A percentile compares a stretch with the other conserved stretches of the same genome.
Conservation (phyloP, 2,329 filamentous ascomycete species). For the Fusarium concolor region DNA sequence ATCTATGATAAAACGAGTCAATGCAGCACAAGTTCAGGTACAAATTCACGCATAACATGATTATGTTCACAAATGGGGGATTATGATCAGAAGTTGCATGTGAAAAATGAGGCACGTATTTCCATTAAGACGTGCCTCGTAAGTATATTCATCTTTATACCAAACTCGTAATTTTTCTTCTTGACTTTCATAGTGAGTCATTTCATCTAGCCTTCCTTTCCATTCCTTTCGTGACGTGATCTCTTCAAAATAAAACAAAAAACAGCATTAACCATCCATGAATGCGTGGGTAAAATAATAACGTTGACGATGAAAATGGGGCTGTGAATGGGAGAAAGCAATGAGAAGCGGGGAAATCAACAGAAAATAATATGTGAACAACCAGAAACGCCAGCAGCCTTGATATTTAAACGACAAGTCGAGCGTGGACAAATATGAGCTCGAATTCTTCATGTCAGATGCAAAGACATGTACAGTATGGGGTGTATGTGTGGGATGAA, state of each 20-base stretch:
- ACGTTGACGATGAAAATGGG: conserved; percentile 14
- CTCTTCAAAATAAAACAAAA: conserved; percentile 31
- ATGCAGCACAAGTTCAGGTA: conserved; percentile 4
- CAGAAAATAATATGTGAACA: conserved; percentile 31
- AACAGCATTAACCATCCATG: conserved; percentile 28
- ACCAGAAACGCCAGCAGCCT: conserved; percentile 43
- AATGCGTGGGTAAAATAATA: conserved; percentile 30
- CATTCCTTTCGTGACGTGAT: conserved; percentile 38
- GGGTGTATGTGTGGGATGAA: conserved; percentile 26
- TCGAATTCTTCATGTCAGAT: conserved; percentile 39
- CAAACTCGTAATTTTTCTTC: conserved; percentile 41
- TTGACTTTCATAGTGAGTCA: conserved; percentile 36
- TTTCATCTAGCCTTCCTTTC: conserved; percentile 29
- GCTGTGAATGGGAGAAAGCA: not conserved
- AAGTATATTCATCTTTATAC: conserved; percentile 39
- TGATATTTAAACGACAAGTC: conserved; percentile 35
- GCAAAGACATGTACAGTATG: conserved; percentile 42
- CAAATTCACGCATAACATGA: not conserved
- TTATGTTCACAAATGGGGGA: not conserved
- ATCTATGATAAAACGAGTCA: not conserved
- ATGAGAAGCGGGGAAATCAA: conserved; percentile 13
- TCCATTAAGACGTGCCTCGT: conserved; percentile 31
- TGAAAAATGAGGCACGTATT: conserved; percentile 29
- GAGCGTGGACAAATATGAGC: conserved; percentile 37
- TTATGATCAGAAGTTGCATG: conserved; percentile 1